Base-by-base conservation (phyloP, 495 filamentous ascomycete species). In the Bombardia bombarda region DNA sequence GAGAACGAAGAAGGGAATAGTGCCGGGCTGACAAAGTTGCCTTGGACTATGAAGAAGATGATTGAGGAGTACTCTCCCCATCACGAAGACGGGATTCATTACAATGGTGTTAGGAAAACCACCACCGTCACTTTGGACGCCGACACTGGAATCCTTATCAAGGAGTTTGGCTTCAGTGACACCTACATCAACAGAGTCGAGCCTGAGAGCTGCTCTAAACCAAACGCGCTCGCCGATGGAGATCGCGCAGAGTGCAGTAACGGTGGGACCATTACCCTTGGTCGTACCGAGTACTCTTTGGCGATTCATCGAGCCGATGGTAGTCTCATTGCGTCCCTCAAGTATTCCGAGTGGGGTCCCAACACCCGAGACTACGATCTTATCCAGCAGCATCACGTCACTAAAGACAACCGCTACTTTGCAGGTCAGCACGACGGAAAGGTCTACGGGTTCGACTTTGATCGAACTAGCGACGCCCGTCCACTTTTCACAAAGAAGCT, bases 331-430 rank as follows among this genome's bases (percentile, higher is more conserved):
- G 95, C 87, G 53, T 95, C 86, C 0, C 75, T 98, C 46, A 93
- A 79, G 47, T 98, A 92, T 60, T 86, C 86, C 18, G 92, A 98
- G 60, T 98, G 92, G 92, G 83, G 80, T 0, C 86, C 90, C 8
- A 98, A 98, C 60, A 93, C 85, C 37, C 84, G 80, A 32, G 90
- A 98, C 55, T 77, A 76, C 42, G 92, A 98, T 61, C 79, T 98
- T 13, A 78, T 84, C 47, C 79, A 76, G 32, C 87, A 97, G 49
- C 89, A 97, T 52, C 68, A 67, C 18, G 63, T 63, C 3, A 86
- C 87, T 8, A 84, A 87, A 69, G 92, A 97, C 60, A 79, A 83
- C 44, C 86, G 82, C 32, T 95, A 96, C 62, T 80, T 97, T 19
- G 88, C 90, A 52, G 83, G 83, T 40, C 79, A 83, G 56, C 86